Base-by-base conservation (phyloP, 2,329 filamentous ascomycete species). In the Hypoxylon sp. region DNA sequence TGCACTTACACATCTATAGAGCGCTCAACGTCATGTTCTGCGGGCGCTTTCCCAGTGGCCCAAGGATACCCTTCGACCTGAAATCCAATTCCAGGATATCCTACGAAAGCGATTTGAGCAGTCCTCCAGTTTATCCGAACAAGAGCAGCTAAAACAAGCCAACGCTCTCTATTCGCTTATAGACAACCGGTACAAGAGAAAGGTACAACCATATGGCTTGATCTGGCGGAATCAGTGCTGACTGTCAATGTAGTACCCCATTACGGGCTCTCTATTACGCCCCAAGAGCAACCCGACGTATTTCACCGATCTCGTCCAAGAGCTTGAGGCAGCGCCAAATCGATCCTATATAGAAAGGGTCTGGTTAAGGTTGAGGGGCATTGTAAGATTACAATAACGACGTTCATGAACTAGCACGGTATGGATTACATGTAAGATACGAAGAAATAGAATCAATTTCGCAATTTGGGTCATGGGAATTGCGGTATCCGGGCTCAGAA, bases 201-300 rank as follows among this genome's bases (percentile, higher is more conserved):
- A 82, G 80, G 88, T 90, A 53, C 55, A 26, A 24, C 54, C 8
- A 17, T 5, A 22, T 29, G 22, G 10, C n/a, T 26, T 29, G 26
- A 46, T 33, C 4, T 39, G 11, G 33, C 4, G 19, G 14, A 24
- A 10, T 3, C 37, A 51, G 35, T 46, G 19, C 24, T 59, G 14
- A 59, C 10, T 26, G 5, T 10, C 17, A 29, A 35, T 14, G 22
- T 62, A 85, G 84, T 85, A 87, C 72, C 81, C 81, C 19, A 75
- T 85, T 11, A 84, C 79, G n/a, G 84, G 85, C 44, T 79, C 79
- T 3, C 79, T 91, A 47, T 79, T 91, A 63, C 79, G 82, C 59
- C 90, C 90, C 13, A 84, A 83, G 76, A 90, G 87, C 74, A 88
- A 91, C 71, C 90, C 90, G 39, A 86, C 84, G 0, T 90, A 92